These are phyloP conservation scores for Dalechampia spathulata DNA, from an alignment of 441 rosid genomes.

Conservation along the genomic window DNA sequence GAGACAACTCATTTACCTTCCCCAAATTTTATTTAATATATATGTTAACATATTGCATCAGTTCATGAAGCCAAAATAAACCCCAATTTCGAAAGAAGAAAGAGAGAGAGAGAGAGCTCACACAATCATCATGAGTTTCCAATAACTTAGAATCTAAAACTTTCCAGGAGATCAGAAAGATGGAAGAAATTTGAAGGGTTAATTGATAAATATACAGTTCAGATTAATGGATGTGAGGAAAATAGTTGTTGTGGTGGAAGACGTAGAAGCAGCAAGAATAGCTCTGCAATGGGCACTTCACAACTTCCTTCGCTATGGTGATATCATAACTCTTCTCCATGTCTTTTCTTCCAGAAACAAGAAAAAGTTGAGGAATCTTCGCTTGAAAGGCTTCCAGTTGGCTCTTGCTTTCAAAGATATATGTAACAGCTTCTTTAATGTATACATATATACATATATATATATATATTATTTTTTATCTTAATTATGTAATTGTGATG, in stretches of 20 bases:
- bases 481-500: no score
- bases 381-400: conserved; percentile 54
- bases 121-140: conserved; percentile 1
- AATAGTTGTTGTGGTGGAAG: conserved; percentile 76
- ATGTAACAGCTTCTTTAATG: conserved; percentile 64
- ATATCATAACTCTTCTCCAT: conserved; percentile 65
- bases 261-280: conserved; percentile 54
- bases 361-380: conserved; percentile 46
- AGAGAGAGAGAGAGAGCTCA: neutral
- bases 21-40: no score
- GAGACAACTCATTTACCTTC: no score
- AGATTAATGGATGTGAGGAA: conserved; percentile 37
- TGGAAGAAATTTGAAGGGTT: no score
- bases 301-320: conserved; percentile 63
- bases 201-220: no score
- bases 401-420: conserved; percentile 79
- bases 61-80: neutral
- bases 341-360: conserved; percentile 47
- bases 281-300: conserved; percentile 80
- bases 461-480: no score
- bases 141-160: neutral
- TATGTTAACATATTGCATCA: neutral
- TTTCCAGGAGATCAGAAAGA: no score
- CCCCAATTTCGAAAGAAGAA: neutral
- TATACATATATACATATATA: conserved; percentile 9